Evolutionary conservation across 257 asterid species (phyloP), one percentile per base, ranked within the genome.

Genomic region (Solanum paucissectum): DNA sequence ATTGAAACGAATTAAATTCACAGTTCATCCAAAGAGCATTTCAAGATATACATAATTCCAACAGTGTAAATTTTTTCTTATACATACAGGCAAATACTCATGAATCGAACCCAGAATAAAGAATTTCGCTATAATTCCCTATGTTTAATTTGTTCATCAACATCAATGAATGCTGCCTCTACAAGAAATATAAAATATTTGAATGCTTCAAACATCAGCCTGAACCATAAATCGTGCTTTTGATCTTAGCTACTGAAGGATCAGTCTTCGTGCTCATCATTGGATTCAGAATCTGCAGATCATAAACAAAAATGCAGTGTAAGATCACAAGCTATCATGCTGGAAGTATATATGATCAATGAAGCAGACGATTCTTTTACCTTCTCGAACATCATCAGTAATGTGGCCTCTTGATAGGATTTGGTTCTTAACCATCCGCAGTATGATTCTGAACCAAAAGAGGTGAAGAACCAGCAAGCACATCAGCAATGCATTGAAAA

Each of bases 351-450:
- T 42, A 29, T 1, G 58, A 68, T 38, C 6, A 68, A 37, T 18
- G 40, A 85, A 32, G 6, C 62, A 85, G 13, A 60, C 9, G 21
- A 13, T 40, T 64, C 7, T 29, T 89, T 91, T 87, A 91, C 92
- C 92, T 10, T 91, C 90, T 87, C 93, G 89, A 11, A 66, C 90
- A 66, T 91, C 92, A 14, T 91, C 84, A 12, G 87, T 83, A 2
- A 89, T 36, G 16, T 91, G 87, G 58, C 92, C 91, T 32, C n/a
- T 86, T 18, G 88, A 52, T 84, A 62, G 88, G 83, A 91, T 88
- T 85, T 89, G 88, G 32, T 25, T 34, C 6, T 87, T 16, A 75
- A 88, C 34, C 91, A 89, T 89, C 32, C 33, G 64, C 6, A 89
- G 5, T 38, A 90, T 86, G 88, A 89, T 44, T 64, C 25, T 66